phyloP scores from a whole-genome alignment of 75 land plant species.

The Cunninghamia lanceolata region DNA sequence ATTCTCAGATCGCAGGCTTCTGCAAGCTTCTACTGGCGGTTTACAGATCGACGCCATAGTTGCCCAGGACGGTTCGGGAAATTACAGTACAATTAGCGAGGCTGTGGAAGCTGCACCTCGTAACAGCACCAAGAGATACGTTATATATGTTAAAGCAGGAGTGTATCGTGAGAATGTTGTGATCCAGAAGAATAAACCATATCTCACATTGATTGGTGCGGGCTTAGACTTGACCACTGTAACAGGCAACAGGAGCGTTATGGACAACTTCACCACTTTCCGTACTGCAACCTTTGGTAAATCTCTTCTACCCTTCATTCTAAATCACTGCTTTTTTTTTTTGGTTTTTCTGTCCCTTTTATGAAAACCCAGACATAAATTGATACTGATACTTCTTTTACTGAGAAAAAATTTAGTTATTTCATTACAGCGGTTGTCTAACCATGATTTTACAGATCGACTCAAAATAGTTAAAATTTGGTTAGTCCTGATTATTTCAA shows the following conservation, averaged over 20 bases:
- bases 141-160: constrained; percentile 37
- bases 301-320: not conserved
- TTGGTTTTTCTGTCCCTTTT: too few species aligned
- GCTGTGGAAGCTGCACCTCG: constrained; percentile 44
- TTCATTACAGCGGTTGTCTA: too few species aligned
- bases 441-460: too few species aligned
- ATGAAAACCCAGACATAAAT: too few species aligned
- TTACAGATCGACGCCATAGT: constrained; percentile 20
- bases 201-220: constrained; percentile 46
- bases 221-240: constrained; percentile 51
- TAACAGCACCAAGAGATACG: constrained; percentile 14
- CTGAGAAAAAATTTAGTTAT: too few species aligned
- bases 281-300: constrained; percentile 54
- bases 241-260: constrained; percentile 38
- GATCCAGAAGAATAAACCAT: constrained; percentile 25
- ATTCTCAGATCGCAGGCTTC: not conserved
- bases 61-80: constrained; percentile 33
- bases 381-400: too few species aligned
- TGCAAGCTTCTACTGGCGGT: not conserved
- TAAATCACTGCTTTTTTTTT: too few species aligned
- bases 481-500: too few species aligned
- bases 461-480: too few species aligned
- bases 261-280: constrained; percentile 39
- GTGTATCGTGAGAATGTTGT: constrained; percentile 35
- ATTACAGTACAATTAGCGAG: constrained; percentile 28